A percentile compares a stretch with the other conserved stretches of the same genome.
Conservation (phyloP, 2,329 filamentous ascomycete genomes). For the Fusarium gaditjirri region DNA sequence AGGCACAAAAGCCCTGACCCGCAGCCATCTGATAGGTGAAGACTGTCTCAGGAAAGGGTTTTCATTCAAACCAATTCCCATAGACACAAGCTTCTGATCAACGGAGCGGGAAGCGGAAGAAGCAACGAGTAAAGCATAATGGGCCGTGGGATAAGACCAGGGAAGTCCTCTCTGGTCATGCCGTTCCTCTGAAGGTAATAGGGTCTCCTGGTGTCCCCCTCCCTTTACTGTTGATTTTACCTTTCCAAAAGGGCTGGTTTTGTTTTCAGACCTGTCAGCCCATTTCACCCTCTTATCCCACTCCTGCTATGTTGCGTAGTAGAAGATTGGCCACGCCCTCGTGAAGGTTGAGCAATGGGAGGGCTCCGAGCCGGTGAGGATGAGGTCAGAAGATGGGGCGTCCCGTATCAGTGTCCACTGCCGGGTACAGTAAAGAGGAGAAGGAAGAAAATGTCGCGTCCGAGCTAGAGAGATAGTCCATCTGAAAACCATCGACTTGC, state of each 20-base stretch:
- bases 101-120: constrained; percentile 24
- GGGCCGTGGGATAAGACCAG: constrained; percentile 22
- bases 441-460: constrained; percentile 31
- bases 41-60: constrained; percentile 13
- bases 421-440: constrained; percentile 21
- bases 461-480: constrained; percentile 36
- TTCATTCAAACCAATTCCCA: constrained; percentile 9
- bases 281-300: constrained; percentile 15
- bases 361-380: constrained; percentile 25
- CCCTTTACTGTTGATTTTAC: constrained; percentile 1
- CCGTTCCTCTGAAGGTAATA: constrained; percentile 14
- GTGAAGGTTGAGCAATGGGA: constrained; percentile 30
- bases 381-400: constrained; percentile 39
- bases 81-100: constrained; percentile 31
- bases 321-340: constrained; percentile 10
- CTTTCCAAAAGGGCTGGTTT: constrained; percentile 7
- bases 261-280: constrained; percentile 9
- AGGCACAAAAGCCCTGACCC: constrained; percentile 22
- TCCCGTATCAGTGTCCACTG: constrained; percentile 24
- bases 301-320: background rate
- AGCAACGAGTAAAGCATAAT: constrained; percentile 29
- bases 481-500: constrained; percentile 38
- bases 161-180: constrained; percentile 13
- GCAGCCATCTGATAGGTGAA: constrained; percentile 38
- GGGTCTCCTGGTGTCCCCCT: constrained; percentile 22